A percentile compares a stretch with the other conserved stretches of the same genome.
Conservation (phyloP, 352 stramenopile genomes). For the Phytophthora lateralis region DNA sequence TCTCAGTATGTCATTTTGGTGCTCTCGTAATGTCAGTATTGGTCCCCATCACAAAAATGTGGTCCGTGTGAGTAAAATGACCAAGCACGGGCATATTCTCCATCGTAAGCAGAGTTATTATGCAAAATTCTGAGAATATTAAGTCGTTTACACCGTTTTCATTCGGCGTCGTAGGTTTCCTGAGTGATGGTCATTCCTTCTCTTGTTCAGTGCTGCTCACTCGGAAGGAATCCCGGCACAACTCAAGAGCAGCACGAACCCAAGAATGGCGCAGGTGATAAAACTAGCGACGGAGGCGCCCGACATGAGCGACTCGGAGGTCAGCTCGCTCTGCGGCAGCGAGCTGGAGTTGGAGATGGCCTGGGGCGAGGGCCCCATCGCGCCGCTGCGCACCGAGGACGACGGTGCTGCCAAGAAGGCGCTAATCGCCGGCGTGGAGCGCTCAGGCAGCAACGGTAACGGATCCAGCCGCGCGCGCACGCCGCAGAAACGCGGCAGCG, state of each 20-base stretch:
- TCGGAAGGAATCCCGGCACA: constrained; percentile 15
- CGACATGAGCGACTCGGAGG: constrained; percentile 68
- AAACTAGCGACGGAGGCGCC: constrained; percentile 22
- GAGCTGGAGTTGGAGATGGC: constrained; percentile 81
- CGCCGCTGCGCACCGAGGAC: constrained; percentile 53
- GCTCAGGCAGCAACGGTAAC: constrained; percentile 64
- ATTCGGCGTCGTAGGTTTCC: background rate
- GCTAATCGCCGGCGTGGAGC: constrained; percentile 25
- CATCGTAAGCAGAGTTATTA: background rate
- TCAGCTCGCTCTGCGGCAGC: constrained; percentile 72
- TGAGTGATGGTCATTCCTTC: constrained; percentile 31
- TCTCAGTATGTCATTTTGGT: background rate
- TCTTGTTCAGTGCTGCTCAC: constrained; percentile 4
- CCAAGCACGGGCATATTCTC: background rate
- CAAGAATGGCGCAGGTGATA: constrained; percentile 28
- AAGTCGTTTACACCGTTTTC: background rate
- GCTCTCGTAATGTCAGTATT: background rate
- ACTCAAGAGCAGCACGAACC: background rate
- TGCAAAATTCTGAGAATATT: background rate
- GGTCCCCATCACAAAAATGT: constrained; percentile 3
- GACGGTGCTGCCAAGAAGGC: constrained; percentile 24
- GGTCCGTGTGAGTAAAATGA: background rate
- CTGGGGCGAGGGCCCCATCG: constrained; percentile 78
- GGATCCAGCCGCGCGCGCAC: constrained; percentile 68
- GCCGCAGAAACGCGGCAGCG: constrained; percentile 62